Evolutionary conservation across 2,329 filamentous ascomycete species (phyloP).

Genomic region (Karstenula rhodostoma): DNA sequence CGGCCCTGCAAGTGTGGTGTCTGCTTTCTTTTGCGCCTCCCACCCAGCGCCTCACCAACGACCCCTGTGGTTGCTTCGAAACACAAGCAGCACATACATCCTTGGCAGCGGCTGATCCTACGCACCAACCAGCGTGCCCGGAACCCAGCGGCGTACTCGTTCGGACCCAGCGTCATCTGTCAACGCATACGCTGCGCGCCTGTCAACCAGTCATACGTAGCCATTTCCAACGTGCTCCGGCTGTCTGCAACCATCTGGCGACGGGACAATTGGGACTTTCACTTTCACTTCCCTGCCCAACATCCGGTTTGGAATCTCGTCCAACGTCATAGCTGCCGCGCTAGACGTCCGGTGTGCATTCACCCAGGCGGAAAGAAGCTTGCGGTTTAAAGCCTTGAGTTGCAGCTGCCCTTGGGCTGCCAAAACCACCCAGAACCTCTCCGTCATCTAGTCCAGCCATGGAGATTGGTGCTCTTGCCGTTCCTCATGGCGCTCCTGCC

Average conservation of each 20-base stretch:
- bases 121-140: not conserved
- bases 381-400: constrained; percentile 3
- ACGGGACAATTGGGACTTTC: not conserved
- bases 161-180: not conserved
- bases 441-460: not conserved
- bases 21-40: constrained; percentile 10
- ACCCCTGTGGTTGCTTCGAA: constrained; percentile 5
- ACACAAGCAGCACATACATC: not conserved
- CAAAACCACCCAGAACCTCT: not conserved
- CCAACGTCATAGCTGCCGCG: constrained; percentile 3
- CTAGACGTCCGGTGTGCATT: not conserved
- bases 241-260: not conserved
- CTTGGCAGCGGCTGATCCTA: not conserved
- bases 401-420: not conserved
- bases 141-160: not conserved
- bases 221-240: not conserved
- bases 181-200: constrained; percentile 3
- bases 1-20: not conserved
- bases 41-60: not conserved
- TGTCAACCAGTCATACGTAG: not conserved
- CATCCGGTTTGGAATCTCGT: not conserved
- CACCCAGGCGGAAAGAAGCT: constrained; percentile 3
- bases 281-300: not conserved
- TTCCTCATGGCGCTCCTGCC: constrained; percentile 10
- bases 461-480: constrained; percentile 6